Percentiles rank a stretch among this genome's conserved stretches.
These are phyloP conservation scores for Boletellus sp. DNA, from an alignment of 768 basidiomycete genomes.

Conservation along the genomic window DNA sequence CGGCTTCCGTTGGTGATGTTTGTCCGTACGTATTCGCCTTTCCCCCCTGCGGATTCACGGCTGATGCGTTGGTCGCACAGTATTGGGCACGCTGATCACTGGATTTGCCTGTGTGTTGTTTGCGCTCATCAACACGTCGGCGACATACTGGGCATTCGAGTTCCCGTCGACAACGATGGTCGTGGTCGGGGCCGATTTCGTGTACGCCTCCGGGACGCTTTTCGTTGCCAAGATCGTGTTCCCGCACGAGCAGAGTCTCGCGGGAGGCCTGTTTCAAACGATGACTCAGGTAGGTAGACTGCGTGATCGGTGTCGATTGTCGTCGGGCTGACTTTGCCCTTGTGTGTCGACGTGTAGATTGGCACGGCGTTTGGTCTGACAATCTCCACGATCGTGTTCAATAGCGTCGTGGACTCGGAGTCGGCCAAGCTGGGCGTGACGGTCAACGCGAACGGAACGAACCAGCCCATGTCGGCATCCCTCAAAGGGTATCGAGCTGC, in stretches of 20 bases:
- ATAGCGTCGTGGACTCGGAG: slow-evolving; percentile 42
- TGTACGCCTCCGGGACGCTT: slow-evolving; percentile 68
- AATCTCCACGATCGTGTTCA: slow-evolving; percentile 67
- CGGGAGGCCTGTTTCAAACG: slow-evolving; percentile 75
- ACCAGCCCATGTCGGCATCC: slow-evolving; percentile 34
- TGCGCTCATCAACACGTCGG: slow-evolving; percentile 55
- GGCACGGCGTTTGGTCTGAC: slow-evolving; percentile 70
- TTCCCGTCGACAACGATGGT: slow-evolving; percentile 64
- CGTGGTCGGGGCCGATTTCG: slow-evolving; percentile 77
- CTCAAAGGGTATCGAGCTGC: slow-evolving; percentile 59
- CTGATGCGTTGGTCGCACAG: slow-evolving; percentile 26
- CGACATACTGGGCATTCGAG: slow-evolving; percentile 70
- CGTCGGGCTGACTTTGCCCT: no score
- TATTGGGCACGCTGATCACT: slow-evolving; percentile 56
- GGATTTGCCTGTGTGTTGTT: slow-evolving; percentile 58
- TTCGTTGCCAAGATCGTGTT: slow-evolving; percentile 67
- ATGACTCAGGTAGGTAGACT: slow-evolving; percentile 56
- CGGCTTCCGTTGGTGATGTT: slow-evolving; percentile 55
- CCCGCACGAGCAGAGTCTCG: slow-evolving; percentile 71
- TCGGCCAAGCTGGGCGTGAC: slow-evolving; percentile 32
- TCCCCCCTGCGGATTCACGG: neutral
- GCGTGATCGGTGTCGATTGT: no score
- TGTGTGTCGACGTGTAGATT: slow-evolving; percentile 41
- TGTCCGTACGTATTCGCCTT: slow-evolving; percentile 39
- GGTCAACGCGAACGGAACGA: slow-evolving; percentile 24